Base-by-base conservation (phyloP, 176 grass and related monocot species). In the Juncus effusus region DNA sequence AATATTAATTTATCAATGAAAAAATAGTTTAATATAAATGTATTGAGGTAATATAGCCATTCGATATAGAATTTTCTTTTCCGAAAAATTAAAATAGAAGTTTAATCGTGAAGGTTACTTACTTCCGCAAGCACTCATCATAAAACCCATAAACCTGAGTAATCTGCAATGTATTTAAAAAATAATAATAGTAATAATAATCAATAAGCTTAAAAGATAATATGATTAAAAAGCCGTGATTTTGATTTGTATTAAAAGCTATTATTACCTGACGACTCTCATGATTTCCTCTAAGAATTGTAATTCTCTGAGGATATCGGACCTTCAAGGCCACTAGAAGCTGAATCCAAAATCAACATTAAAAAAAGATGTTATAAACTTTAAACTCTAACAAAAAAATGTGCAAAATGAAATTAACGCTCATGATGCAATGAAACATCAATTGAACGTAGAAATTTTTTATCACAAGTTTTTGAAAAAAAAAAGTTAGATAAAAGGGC, bases 81-180 rank as follows among this genome's bases (percentile, higher is more conserved):
- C 3, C 39, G 16, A 59, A 1, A 51, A 57, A 80, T 49, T 13
- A 69, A 28, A 51, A 10, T 62, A 59, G 13, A 41, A 66, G 28
- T 69, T 54, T 77, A 55, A 73, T 9, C 15, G 3, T 56, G 10
- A 73, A 61, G 56, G 4, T 69, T 64, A 77, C 74, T 81, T 37
- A 89, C 86, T 89, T 89, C 63, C 86, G 69, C 54, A 89, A 74
- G 58, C 86, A 89, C 47, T 89, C 81, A 1, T 84, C 86, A 72
- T 89, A 89, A 70, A 89, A 89, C 40, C 86, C 86, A 84, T 84
- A 89, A 59, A 84, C 86, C 73, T 89, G 86, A 62, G 86, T 89
- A 80, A 89, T 89, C 86, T 84, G 81, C 74, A 59, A 55, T 49
- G 28, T 57, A 59, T 12, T 73, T n/a, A 54, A 28, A 36, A 38